Base-by-base conservation (phyloP, 345 rosid species). In the Gossypium arboreum region DNA sequence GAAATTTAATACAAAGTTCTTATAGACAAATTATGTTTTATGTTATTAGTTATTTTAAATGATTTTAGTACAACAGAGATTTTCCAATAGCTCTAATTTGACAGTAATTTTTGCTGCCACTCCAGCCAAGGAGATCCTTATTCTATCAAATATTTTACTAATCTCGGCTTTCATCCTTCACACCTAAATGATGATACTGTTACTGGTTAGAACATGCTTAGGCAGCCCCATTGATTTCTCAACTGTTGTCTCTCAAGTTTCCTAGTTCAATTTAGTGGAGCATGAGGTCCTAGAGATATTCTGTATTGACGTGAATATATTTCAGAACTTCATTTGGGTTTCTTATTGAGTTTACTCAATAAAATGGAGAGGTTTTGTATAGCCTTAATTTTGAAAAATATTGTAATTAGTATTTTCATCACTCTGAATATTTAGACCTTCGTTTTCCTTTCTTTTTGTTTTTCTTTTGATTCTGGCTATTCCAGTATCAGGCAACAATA, bases 401-500 rank as follows among this genome's bases (percentile, higher is more conserved):
- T 25, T 25, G 39, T 22, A 8, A 16, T 41, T 44, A 45, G 8
- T 68, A 24, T 67, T 67, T 67, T 45, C 18, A 47, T 67, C 41
- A 12, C 34, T 22, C 39, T 47, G 39, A 67, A 47, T 67, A 47
- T 67, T 67, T 67, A 39, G 71, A 13, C 39, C 41, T 67, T 67
- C 52, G 17, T 47, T 67, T 67, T 45, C 2, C 56, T 45, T 22
- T 66, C 54, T 5, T 41, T 45, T 13, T 57, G 29, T 57, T 57
- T 12, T 12, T 18, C 41, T 61, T 34, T 62, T 62, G 81, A 83
- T 78, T 82, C 54, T 74, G 79, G 76, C 74, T 73, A 71, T 82
- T 83, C 76, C 71, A 75, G 77, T 77, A 56, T 80, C 78, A 78
- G 81, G 83, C 72, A 61, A 74, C 62, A 57, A 45, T 51, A 76